Evolutionary conservation across 495 filamentous ascomycete genomes (phyloP), one percentile per base, ranked within the genome.

Genomic region (Cercophora newfieldiana): DNA sequence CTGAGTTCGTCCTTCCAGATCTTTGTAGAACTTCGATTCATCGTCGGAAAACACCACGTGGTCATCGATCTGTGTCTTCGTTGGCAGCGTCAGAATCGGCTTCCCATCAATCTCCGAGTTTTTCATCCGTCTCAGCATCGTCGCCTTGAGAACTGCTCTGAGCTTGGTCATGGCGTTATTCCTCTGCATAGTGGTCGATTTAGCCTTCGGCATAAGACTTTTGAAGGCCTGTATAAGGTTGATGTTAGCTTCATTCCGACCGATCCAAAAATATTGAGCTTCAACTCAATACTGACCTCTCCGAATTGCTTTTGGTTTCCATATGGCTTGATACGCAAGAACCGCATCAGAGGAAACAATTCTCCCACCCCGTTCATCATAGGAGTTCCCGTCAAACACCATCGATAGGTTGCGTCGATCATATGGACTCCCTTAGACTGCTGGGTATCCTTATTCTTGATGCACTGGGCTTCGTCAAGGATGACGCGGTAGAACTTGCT

Each of bases 301-400:
- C 82, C 83, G 74, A 96, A 97, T 22, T 79, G 30, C 7, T 62
- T 76, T 73, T 82, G 82, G 1, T 87, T 83, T 64, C 83, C 83
- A 74, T 94, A 98, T n/a, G 94, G 94, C 51, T 81, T 85, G 69
- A 96, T 95, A 3, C 86, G 81, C 53, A 97, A 81, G 75, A 97
- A 99, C 24, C 82, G 84, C 57, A 99, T 82, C 31, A 97, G 79
- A 2, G 93, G 89, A 71, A 87, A 94, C n/a, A 97, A 78, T 71
- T 97, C 95, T 30, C 84, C 82, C 2, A 94, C 86, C 16, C 82
- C 87, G 70, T 99, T 98, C 89, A 95, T 94, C 88, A 97, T 96
- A 0, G 95, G 95, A 0, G 93, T 97, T 7, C 95, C 95, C 12
- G 91, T 96, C 76, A 99, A 87, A 71, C 92, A 96, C 77, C 93